Conservation (phyloP, 1,139 yeast genomes). For the Diutina ranongensis region DNA sequence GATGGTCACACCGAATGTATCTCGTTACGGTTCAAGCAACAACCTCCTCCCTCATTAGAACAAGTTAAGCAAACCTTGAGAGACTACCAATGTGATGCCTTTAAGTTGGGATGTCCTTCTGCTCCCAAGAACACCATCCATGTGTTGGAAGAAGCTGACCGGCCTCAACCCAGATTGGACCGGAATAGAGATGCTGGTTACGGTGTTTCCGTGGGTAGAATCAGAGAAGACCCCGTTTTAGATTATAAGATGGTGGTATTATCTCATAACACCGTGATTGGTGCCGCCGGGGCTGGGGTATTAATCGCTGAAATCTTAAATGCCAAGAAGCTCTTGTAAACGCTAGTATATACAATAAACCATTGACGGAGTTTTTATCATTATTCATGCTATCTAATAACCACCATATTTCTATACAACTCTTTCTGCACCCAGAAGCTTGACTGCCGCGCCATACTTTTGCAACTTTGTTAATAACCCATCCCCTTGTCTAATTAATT, state of each 20-base stretch:
- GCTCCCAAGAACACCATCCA: conserved; percentile 92
- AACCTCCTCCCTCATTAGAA: conserved; percentile 78
- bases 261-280: conserved; percentile 93
- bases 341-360: not conserved
- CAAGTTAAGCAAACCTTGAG: conserved; percentile 59
- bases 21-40: conserved; percentile 67
- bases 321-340: conserved; percentile 65
- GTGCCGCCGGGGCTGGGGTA: conserved; percentile 99
- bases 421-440: conserved; percentile 5
- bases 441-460: conserved; percentile 92
- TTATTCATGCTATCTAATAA: not conserved
- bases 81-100: conserved; percentile 80
- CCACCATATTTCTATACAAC: not conserved
- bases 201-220: conserved; percentile 91
- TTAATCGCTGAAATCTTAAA: conserved; percentile 84
- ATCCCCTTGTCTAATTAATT: conserved; percentile 86
- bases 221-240: conserved; percentile 85
- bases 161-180: conserved; percentile 98
- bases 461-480: conserved; percentile 85
- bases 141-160: conserved; percentile 78
- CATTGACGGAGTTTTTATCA: too few relatives aligned
- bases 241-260: conserved; percentile 94
- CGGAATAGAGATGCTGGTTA: conserved; percentile 91
- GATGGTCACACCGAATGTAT: conserved; percentile 98
- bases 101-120: conserved; percentile 65